Evolutionary conservation across 1,284 basidiomycete species (phyloP).

Genomic region (Fomitopsis schrenkii): DNA sequence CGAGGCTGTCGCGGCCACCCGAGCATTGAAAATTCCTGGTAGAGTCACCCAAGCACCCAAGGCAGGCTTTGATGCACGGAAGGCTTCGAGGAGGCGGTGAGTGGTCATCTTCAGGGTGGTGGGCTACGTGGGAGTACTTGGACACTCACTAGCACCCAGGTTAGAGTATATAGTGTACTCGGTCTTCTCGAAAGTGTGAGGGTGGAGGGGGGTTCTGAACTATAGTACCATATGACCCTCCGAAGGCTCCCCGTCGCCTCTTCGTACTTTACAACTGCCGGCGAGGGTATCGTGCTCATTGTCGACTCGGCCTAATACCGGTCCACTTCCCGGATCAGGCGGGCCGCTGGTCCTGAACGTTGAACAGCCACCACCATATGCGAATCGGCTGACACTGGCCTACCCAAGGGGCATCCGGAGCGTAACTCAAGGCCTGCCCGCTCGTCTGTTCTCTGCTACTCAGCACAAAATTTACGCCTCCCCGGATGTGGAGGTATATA

Average conservation of each 20-base stretch:
- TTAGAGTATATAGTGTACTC: neutral
- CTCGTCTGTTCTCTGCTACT: too few species aligned
- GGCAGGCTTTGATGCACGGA: conserved; percentile 35
- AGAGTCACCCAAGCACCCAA: conserved; percentile 71
- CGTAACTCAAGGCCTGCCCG: too few species aligned
- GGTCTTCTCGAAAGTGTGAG: neutral
- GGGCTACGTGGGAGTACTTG: neutral
- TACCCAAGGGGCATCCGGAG: too few species aligned
- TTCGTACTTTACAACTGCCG: neutral
- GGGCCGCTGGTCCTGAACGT: neutral
- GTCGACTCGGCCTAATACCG: too few species aligned
- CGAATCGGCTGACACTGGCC: too few species aligned
- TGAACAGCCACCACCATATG: too few species aligned
- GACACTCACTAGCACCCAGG: neutral
- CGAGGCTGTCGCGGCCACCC: conserved; percentile 50
- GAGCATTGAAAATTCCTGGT: conserved; percentile 49
- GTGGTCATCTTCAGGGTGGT: conserved; percentile 13
- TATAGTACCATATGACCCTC: neutral
- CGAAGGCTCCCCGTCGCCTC: neutral
- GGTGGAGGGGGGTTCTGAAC: neutral
- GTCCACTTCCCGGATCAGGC: neutral
- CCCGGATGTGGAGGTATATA: too few species aligned
- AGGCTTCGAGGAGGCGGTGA: conserved; percentile 26
- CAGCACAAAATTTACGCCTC: too few species aligned
- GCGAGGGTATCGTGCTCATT: neutral